A percentile compares a stretch with the other conserved stretches of the same genome.
Evolutionary conservation across 2,329 filamentous ascomycete genomes (phyloP).

Genomic region (Colletotrichum navitas): DNA sequence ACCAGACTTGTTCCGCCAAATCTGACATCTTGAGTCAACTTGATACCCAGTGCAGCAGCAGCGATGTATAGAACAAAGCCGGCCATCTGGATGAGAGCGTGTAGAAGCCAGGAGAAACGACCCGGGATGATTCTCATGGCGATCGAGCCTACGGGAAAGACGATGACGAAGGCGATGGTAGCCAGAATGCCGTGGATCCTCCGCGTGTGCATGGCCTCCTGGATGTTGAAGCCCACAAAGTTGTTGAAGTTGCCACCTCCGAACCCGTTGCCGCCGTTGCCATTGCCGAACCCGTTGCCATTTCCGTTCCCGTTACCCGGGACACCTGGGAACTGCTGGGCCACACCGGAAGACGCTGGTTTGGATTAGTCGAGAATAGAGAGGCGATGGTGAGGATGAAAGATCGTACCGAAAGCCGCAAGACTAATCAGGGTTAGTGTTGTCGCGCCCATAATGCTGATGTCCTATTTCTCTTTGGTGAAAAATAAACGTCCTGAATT

Average conservation of each 20-base stretch:
- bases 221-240: constrained; percentile 47
- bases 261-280: constrained; percentile 31
- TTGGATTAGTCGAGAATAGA: background rate
- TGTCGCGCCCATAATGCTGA: constrained; percentile 19
- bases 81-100: constrained; percentile 55
- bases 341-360: constrained; percentile 19
- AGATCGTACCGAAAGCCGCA: constrained; percentile 21
- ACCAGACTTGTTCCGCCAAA: constrained; percentile 50
- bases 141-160: constrained; percentile 61
- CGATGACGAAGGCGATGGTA: constrained; percentile 54
- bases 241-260: constrained; percentile 37
- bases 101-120: constrained; percentile 52
- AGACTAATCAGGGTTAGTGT: constrained; percentile 22
- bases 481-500: background rate
- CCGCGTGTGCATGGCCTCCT: constrained; percentile 49
- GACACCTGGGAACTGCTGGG: constrained; percentile 35
- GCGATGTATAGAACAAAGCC: constrained; percentile 54
- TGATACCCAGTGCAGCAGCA: constrained; percentile 58
- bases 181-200: constrained; percentile 58
- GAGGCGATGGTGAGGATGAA: too few relatives aligned
- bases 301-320: constrained; percentile 32
- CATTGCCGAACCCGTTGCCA: constrained; percentile 27
- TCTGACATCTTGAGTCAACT: constrained; percentile 51
- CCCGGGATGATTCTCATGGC: constrained; percentile 56
- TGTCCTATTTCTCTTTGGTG: background rate